Conservation (phyloP, 768 basidiomycete species). For the Tylopilus felleus region DNA sequence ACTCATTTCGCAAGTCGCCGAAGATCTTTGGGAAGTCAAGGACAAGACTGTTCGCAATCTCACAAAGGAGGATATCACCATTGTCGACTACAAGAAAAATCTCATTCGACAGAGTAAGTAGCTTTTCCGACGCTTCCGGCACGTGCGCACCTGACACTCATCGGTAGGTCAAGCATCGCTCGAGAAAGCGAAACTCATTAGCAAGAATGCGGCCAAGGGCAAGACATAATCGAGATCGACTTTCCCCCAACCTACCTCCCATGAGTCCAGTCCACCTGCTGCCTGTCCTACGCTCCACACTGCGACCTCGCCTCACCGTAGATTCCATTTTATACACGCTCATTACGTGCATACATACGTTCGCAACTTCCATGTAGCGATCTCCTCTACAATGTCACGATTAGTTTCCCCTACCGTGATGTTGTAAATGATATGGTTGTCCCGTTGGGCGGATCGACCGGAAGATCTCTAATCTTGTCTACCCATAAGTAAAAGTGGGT, state of each 20-base stretch:
- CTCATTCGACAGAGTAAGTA: conserved; percentile 73
- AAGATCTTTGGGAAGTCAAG: conserved; percentile 99
- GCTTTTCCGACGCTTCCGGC: background rate
- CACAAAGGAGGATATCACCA: conserved; percentile 86
- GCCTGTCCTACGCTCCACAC: conserved; percentile 6
- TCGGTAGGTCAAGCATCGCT: conserved; percentile 72
- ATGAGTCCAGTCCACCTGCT: conserved; percentile 1
- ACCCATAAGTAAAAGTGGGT: conserved; percentile 17
- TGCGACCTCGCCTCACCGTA: conserved; percentile 4
- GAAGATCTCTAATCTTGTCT: conserved; percentile 18
- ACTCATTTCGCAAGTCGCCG: conserved; percentile 95
- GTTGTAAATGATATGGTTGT: conserved; percentile 9
- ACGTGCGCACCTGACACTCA: conserved; percentile 1
- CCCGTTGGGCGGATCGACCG: conserved; percentile 14
- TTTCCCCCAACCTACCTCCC: background rate
- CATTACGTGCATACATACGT: conserved; percentile 12
- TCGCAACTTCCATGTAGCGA: conserved; percentile 12
- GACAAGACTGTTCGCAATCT: conserved; percentile 90
- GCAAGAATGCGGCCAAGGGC: conserved; percentile 73
- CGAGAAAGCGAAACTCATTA: conserved; percentile 91
- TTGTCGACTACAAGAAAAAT: conserved; percentile 90
- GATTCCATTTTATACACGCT: conserved; percentile 15
- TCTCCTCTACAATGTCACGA: conserved; percentile 16
- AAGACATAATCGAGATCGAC: conserved; percentile 45
- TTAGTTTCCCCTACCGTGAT: conserved; percentile 4